Evolutionary conservation across 441 rosid species (phyloP).

Genomic region (Eugenia klotzschiana): DNA sequence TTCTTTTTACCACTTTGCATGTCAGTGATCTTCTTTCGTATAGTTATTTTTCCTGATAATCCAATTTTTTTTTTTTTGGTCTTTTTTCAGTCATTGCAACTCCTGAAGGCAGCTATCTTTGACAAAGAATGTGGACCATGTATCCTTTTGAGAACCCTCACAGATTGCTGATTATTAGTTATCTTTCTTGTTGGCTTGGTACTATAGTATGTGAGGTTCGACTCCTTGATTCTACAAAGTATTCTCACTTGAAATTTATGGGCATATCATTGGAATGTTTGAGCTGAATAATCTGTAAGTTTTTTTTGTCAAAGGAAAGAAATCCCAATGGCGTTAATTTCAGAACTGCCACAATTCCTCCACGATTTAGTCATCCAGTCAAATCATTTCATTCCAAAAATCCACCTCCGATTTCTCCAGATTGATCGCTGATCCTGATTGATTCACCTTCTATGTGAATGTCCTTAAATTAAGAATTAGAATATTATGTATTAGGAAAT

Average conservation of each 20-base stretch:
- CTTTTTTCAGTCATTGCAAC: constrained; percentile 61
- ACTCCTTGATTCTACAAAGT: constrained; percentile 59
- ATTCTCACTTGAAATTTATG: constrained; percentile 84
- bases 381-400: no score
- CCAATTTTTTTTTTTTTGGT: not conserved
- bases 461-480: no score
- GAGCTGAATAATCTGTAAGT: constrained; percentile 93
- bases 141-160: constrained; percentile 28
- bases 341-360: no score
- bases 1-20: not conserved
- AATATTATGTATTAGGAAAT: no score
- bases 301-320: no score
- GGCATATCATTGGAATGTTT: constrained; percentile 87
- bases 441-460: no score
- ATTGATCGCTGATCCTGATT: no score
- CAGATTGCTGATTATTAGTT: not conserved
- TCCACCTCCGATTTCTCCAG: no score
- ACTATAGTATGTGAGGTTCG: not conserved
- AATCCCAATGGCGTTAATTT: no score
- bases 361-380: no score
- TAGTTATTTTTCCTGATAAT: not conserved
- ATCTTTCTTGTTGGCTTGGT: not conserved
- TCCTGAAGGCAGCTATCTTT: constrained; percentile 62
- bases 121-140: constrained; percentile 74
- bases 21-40: not conserved